Percentiles rank a stretch among this genome's conserved stretches.
These are phyloP conservation scores for Harringtonia aguacate DNA, from an alignment of 2,329 filamentous ascomycete species.

Conservation along the genomic window DNA sequence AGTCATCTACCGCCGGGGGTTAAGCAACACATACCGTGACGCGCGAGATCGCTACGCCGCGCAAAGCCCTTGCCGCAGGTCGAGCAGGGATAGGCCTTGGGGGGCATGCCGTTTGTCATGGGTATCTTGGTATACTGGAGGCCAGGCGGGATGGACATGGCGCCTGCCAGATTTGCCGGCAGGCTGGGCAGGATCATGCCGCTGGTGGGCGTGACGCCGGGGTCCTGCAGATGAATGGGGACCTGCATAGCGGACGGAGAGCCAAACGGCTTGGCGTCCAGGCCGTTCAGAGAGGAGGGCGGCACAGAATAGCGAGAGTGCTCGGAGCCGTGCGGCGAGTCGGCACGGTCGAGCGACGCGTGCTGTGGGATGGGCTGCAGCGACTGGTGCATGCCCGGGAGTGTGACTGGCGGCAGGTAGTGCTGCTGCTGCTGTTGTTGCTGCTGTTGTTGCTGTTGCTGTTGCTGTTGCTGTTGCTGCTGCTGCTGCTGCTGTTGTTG, in stretches of 20 bases:
- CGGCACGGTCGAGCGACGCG: conserved; percentile 38
- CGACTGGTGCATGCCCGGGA: conserved; percentile 12
- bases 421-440: conserved; percentile 6
- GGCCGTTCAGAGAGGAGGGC: conserved; percentile 27
- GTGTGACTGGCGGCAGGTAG: conserved; percentile 8
- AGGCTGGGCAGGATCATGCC: conserved; percentile 33
- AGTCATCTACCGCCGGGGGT: too few species aligned
- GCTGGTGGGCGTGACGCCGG: conserved; percentile 22
- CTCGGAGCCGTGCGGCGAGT: conserved; percentile 49
- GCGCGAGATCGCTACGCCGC: conserved; percentile 81
- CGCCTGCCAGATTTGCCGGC: conserved; percentile 19
- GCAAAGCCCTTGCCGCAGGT: conserved; percentile 90
- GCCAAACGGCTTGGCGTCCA: conserved; percentile 36
- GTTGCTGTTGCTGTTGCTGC: conserved; percentile 7
- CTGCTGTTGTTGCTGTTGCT: neutral
- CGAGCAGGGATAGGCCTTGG: conserved; percentile 75
- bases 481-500: conserved; percentile 4
- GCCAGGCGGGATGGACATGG: conserved; percentile 16
- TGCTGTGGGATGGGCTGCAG: conserved; percentile 13
- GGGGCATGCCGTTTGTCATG: conserved; percentile 10
- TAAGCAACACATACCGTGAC: conserved; percentile 66
- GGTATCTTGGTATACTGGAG: conserved; percentile 12
- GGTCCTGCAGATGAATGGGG: conserved; percentile 34
- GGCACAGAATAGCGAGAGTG: conserved; percentile 44
- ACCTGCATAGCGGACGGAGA: conserved; percentile 39